Conservation (phyloP, 352 stramenopile genomes). For the Phytophthora syringae region DNA sequence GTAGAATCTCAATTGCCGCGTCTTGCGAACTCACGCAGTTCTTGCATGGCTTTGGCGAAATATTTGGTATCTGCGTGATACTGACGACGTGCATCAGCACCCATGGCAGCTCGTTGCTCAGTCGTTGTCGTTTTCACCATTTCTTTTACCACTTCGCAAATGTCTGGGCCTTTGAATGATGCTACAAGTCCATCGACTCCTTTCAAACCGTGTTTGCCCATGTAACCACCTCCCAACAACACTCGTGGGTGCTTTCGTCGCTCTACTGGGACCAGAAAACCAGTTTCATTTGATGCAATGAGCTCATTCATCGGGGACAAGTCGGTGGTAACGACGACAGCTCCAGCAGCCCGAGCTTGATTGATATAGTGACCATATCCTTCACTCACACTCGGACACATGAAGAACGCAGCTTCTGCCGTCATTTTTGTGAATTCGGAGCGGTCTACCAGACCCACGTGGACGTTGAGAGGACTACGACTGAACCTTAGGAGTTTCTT, state of each 20-base stretch:
- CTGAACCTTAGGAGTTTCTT: slow-evolving; percentile 22
- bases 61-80: slow-evolving; percentile 59
- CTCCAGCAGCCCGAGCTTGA: slow-evolving; percentile 56
- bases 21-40: slow-evolving; percentile 39
- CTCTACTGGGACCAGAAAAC: slow-evolving; percentile 21
- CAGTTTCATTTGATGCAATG: slow-evolving; percentile 22
- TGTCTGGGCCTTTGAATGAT: slow-evolving; percentile 9
- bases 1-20: slow-evolving; percentile 4
- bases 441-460: slow-evolving; percentile 29
- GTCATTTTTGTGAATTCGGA: slow-evolving; percentile 50
- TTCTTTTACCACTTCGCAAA: slow-evolving; percentile 31
- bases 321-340: slow-evolving; percentile 56
- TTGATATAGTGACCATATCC: slow-evolving; percentile 80
- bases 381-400: slow-evolving; percentile 65
- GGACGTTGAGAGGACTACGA: slow-evolving; percentile 37
- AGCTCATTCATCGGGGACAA: slow-evolving; percentile 73
- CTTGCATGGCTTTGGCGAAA: slow-evolving; percentile 50
- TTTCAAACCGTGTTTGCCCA: slow-evolving; percentile 30
- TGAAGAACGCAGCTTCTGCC: slow-evolving; percentile 52
- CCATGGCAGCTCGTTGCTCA: slow-evolving; percentile 39
- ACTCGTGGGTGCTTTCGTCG: slow-evolving; percentile 9
- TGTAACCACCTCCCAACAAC: slow-evolving; percentile 32
- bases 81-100: slow-evolving; percentile 30
- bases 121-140: slow-evolving; percentile 34
- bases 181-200: slow-evolving; percentile 33